phyloP scores from a whole-genome alignment of 1,284 basidiomycete genomes.

The Leccinum insolens region DNA sequence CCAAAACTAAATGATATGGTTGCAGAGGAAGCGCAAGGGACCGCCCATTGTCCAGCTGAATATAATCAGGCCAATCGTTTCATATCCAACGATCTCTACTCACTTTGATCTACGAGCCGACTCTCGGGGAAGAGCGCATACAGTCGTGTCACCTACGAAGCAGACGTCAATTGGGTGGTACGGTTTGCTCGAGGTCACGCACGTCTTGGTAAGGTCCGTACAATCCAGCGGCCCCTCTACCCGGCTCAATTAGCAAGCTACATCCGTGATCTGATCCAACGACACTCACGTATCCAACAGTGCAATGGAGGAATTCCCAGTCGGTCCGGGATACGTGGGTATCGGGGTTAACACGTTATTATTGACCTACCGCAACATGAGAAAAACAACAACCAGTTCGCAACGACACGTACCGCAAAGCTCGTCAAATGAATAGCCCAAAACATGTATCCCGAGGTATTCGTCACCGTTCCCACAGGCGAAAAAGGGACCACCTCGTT shows the following conservation, averaged over 20 bases:
- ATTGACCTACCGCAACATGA: slow-evolving; percentile 54
- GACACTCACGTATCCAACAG: slow-evolving; percentile 72
- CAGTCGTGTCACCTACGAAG: slow-evolving; percentile 64
- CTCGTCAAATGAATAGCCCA: slow-evolving; percentile 74
- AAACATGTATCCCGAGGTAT: slow-evolving; percentile 74
- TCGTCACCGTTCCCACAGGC: slow-evolving; percentile 57
- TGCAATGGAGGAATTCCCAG: slow-evolving; percentile 64
- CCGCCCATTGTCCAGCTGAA: slow-evolving; percentile 75
- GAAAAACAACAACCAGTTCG: not conserved
- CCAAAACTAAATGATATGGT: slow-evolving; percentile 78
- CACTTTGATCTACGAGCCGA: slow-evolving; percentile 67
- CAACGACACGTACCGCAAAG: slow-evolving; percentile 49
- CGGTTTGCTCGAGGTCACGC: slow-evolving; percentile 25
- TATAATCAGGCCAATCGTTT: slow-evolving; percentile 7
- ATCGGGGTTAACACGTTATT: slow-evolving; percentile 55
- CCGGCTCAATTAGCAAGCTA: slow-evolving; percentile 9
- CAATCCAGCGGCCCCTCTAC: slow-evolving; percentile 76
- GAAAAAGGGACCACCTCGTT: slow-evolving; percentile 73
- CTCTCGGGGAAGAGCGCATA: slow-evolving; percentile 66
- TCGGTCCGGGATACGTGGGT: slow-evolving; percentile 68
- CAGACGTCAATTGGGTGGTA: slow-evolving; percentile 6
- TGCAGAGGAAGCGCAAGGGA: slow-evolving; percentile 74
- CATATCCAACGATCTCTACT: slow-evolving; percentile 21
- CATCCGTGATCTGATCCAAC: slow-evolving; percentile 1
- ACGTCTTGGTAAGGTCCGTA: slow-evolving; percentile 84